Evolutionary conservation across 768 basidiomycete genomes (phyloP), one percentile per base, ranked within the genome.

Genomic region (Gautieria morchelliformis): DNA sequence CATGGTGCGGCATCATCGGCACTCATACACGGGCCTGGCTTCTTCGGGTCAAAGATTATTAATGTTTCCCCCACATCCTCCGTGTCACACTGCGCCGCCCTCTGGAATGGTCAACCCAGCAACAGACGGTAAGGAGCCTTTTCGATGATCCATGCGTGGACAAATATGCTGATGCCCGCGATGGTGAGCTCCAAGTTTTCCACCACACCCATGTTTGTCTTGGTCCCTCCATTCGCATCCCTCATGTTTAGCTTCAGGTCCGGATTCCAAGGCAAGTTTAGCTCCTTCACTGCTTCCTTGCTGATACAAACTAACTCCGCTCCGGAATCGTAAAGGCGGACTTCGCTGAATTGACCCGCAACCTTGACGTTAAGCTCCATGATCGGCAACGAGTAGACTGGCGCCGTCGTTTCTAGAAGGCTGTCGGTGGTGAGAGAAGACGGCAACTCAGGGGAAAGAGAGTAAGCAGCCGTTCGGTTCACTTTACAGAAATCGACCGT

Each of bases 71-170:
- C 47, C 0, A 33, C 40, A 10, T 59, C 49, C 24, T 41, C 39
- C 14, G 27, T 47, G 15, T 58, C 41, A 20, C 22, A 24, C n/a
- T 32, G 27, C 11, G 14, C 41, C 5, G 48, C 32, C 6, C 54
- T 6, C 8, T 57, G 27, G 57, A 62, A 61, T 0, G 61, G 61
- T 12, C 50, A 49, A 0, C 61, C 61, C 11, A 62, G 40, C 1
- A 62, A 20, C 5, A 62, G 40, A 1, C 30, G 24, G 20, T 58
- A 60, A 14, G 61, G 61, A 6, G 60, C 55, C 4, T 58, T 44
- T 14, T 62, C n/a, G 37, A 62, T 52, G 1, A 62, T 58, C n/a
- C 58, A 60, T 0, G 49, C 48, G 15, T 62, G 61, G 1, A 61
- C 20, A 9, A 30, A 39, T 12, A 62, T 17, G 1, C 24, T 20